phyloP scores from a whole-genome alignment of 495 filamentous ascomycete genomes.

The Peziza echinospora region DNA sequence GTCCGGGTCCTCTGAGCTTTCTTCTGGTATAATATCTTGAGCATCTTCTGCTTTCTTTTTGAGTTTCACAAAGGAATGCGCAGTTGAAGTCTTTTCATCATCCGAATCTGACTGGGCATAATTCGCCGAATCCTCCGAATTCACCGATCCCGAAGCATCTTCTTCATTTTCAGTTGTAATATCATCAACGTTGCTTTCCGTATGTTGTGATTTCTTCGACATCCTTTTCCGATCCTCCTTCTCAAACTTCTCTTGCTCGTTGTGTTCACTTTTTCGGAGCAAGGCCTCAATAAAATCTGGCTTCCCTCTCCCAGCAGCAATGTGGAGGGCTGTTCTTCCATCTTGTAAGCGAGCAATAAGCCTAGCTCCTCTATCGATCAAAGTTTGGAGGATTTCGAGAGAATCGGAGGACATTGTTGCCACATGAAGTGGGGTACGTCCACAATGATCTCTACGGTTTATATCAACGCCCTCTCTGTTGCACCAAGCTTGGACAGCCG shows the following conservation, averaged over 20 bases:
- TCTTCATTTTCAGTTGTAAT: slow-evolving; percentile 13
- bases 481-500: slow-evolving; percentile 46
- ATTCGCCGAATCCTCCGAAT: slow-evolving; percentile 24
- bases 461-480: slow-evolving; percentile 36
- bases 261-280: slow-evolving; percentile 43
- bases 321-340: slow-evolving; percentile 55
- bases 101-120: slow-evolving; percentile 22
- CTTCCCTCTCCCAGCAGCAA: slow-evolving; percentile 47
- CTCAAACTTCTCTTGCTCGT: slow-evolving; percentile 43
- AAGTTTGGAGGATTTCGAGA: slow-evolving; percentile 43
- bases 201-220: slow-evolving; percentile 8
- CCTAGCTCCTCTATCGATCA: slow-evolving; percentile 53
- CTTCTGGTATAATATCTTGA: slow-evolving; percentile 14
- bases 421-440: slow-evolving; percentile 56
- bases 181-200: slow-evolving; percentile 5
- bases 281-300: slow-evolving; percentile 46
- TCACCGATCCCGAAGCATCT: slow-evolving; percentile 21
- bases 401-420: slow-evolving; percentile 43
- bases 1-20: slow-evolving; percentile 42
- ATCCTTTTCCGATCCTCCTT: slow-evolving; percentile 30
- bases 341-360: slow-evolving; percentile 51
- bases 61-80: slow-evolving; percentile 37
- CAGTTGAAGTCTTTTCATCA: slow-evolving; percentile 9
- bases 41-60: slow-evolving; percentile 21
- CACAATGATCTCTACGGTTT: slow-evolving; percentile 54